Percentiles rank a stretch among this genome's conserved stretches.
Evolutionary conservation across 2,329 filamentous ascomycete species (phyloP).

Genomic region (Blastomyces gilchristii): DNA sequence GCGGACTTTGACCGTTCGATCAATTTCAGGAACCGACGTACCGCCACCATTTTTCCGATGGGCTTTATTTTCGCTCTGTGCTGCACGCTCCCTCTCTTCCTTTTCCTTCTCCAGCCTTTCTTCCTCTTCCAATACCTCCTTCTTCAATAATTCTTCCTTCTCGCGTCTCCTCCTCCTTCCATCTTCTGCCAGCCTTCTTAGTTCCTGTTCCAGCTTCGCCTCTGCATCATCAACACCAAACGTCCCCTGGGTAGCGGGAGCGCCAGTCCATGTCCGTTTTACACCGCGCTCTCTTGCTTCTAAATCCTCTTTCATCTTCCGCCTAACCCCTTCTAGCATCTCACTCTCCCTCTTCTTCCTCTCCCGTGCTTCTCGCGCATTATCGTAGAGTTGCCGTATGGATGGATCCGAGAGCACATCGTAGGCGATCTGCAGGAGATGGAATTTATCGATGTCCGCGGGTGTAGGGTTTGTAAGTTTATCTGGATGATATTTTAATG

Average conservation of each 20-base stretch:
- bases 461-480: conserved; percentile 63
- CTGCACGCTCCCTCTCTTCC: conserved; percentile 37
- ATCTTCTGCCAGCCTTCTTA: conserved; percentile 44
- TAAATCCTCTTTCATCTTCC: conserved; percentile 75
- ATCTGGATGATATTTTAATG: conserved; percentile 88
- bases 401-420: conserved; percentile 65
- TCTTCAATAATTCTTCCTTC: conserved; percentile 39
- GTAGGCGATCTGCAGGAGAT: conserved; percentile 74
- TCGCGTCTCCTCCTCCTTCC: conserved; percentile 42
- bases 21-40: conserved; percentile 41
- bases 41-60: conserved; percentile 29
- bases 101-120: conserved; percentile 24
- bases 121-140: conserved; percentile 34
- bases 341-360: conserved; percentile 62
- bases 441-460: conserved; percentile 67
- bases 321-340: conserved; percentile 60
- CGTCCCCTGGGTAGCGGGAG: conserved; percentile 16
- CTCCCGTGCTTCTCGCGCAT: conserved; percentile 58
- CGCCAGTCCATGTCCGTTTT: conserved; percentile 44
- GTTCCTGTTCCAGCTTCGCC: conserved; percentile 41
- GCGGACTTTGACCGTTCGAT: conserved; percentile 49
- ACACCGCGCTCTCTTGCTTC: conserved; percentile 63
- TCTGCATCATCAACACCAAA: conserved; percentile 40
- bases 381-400: conserved; percentile 68
- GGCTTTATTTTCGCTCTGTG: conserved; percentile 27